phyloP scores from a whole-genome alignment of 441 rosid species.

The Arabidopsis hybrid region DNA sequence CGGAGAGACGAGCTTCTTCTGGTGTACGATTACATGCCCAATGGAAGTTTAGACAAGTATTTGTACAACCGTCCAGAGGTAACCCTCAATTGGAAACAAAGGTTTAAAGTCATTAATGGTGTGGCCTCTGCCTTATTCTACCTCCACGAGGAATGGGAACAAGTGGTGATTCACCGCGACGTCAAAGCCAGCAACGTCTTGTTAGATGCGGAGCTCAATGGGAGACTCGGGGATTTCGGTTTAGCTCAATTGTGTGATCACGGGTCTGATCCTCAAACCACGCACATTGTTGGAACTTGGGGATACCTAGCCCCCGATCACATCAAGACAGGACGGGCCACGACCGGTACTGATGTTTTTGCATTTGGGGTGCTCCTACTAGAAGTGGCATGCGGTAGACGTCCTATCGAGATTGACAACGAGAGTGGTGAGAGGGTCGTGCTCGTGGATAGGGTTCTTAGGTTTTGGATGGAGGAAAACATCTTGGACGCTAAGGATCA shows the following conservation, averaged over 20 bases:
- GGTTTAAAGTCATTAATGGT: slow-evolving; percentile 65
- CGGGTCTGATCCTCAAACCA: slow-evolving; percentile 66
- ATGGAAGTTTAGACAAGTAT: slow-evolving; percentile 73
- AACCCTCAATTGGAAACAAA: slow-evolving; percentile 63
- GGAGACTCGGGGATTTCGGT: slow-evolving; percentile 79
- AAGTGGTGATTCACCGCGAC: slow-evolving; percentile 46
- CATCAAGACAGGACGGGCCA: slow-evolving; percentile 68
- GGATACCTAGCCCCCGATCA: slow-evolving; percentile 82
- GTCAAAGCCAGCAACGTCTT: slow-evolving; percentile 76
- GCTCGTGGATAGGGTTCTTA: slow-evolving; percentile 71
- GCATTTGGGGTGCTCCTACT: slow-evolving; percentile 81
- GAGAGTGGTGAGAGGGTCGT: slow-evolving; percentile 51
- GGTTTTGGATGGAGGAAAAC: slow-evolving; percentile 46
- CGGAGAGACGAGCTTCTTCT: slow-evolving; percentile 62
- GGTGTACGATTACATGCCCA: slow-evolving; percentile 79
- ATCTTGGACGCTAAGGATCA: slow-evolving; percentile 54
- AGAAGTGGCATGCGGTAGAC: slow-evolving; percentile 72
- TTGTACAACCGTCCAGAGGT: slow-evolving; percentile 49
- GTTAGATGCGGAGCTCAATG: slow-evolving; percentile 62
- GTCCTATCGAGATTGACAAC: slow-evolving; percentile 58
- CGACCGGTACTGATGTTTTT: slow-evolving; percentile 67
- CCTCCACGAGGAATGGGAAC: slow-evolving; percentile 79
- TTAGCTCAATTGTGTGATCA: slow-evolving; percentile 72
- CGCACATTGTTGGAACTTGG: slow-evolving; percentile 76
- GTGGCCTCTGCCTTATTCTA: slow-evolving; percentile 70